Percentiles rank a stretch among this genome's conserved stretches.
Conservation (phyloP, 345 rosid species). For the Heritiera littoralis region DNA sequence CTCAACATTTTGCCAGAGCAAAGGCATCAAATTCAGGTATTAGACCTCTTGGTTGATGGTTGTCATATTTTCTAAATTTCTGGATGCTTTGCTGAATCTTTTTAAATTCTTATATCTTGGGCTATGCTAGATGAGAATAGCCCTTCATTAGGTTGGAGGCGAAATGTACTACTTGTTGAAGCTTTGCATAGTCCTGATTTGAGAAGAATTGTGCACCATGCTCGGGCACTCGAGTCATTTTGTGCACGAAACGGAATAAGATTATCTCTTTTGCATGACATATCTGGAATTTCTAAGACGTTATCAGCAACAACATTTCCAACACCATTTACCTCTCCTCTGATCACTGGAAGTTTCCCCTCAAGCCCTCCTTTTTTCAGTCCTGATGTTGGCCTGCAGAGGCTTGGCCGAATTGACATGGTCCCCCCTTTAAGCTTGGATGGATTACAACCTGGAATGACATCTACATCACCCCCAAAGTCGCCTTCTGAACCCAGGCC, state of each 20-base stretch:
- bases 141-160: conserved; percentile 96
- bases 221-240: conserved; percentile 90
- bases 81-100: conserved; percentile 29
- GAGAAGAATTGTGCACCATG: conserved; percentile 77
- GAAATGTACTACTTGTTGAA: conserved; percentile 88
- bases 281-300: conserved; percentile 57
- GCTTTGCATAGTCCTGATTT: conserved; percentile 87
- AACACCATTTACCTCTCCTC: conserved; percentile 85
- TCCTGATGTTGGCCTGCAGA: conserved; percentile 76
- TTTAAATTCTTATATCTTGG: conserved; percentile 19
- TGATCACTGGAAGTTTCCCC: conserved; percentile 90
- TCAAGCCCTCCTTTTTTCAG: conserved; percentile 85
- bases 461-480: conserved; percentile 58
- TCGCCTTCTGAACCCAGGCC: conserved; percentile 61
- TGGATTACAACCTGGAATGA: conserved; percentile 63
- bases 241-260: conserved; percentile 72
- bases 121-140: conserved; percentile 52
- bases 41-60: not conserved
- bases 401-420: conserved; percentile 73
- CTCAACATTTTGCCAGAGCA: conserved; percentile 36
- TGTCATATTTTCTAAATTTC: not conserved
- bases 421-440: conserved; percentile 97
- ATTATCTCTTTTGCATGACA: conserved; percentile 58
- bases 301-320: conserved; percentile 64
- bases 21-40: conserved; percentile 52